Conservation (phyloP, 345 rosid genomes). For the Ceriops decandra region DNA sequence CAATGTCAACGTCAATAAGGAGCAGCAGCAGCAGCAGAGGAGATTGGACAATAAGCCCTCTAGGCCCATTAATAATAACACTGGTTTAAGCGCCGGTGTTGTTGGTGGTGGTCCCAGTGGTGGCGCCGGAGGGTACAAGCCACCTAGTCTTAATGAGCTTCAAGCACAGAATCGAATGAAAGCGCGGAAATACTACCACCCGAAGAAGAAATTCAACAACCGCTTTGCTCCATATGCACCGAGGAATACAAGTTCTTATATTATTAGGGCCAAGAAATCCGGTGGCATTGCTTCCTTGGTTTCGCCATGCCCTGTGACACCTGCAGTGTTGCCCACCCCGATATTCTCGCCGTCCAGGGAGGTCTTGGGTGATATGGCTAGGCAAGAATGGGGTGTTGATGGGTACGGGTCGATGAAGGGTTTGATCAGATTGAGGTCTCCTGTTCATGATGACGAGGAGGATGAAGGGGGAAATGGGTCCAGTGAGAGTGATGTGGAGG, state of each 20-base stretch:
- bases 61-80: constrained; percentile 21
- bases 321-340: constrained; percentile 79
- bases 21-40: constrained; percentile 29
- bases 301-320: constrained; percentile 93
- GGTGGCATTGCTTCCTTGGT: constrained; percentile 93
- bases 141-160: constrained; percentile 77
- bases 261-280: constrained; percentile 80
- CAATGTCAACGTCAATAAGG: constrained; percentile 37
- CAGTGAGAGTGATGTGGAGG: constrained; percentile 96
- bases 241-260: constrained; percentile 77
- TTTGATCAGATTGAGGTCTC: constrained; percentile 70
- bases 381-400: constrained; percentile 98
- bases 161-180: constrained; percentile 73
- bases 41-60: constrained; percentile 29
- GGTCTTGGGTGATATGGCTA: constrained; percentile 90
- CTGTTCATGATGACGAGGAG: constrained; percentile 66
- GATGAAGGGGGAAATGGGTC: constrained; percentile 83
- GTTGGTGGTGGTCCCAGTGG: neutral
- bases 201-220: constrained; percentile 58
- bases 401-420: constrained; percentile 99
- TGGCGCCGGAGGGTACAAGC: constrained; percentile 55
- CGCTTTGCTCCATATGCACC: constrained; percentile 92
- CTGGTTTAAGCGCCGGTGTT: constrained; percentile 16
- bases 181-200: constrained; percentile 63
- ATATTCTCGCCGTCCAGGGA: constrained; percentile 82